Conservation (phyloP, 805 yeast species). For the Cyberlindnera petersonii region DNA sequence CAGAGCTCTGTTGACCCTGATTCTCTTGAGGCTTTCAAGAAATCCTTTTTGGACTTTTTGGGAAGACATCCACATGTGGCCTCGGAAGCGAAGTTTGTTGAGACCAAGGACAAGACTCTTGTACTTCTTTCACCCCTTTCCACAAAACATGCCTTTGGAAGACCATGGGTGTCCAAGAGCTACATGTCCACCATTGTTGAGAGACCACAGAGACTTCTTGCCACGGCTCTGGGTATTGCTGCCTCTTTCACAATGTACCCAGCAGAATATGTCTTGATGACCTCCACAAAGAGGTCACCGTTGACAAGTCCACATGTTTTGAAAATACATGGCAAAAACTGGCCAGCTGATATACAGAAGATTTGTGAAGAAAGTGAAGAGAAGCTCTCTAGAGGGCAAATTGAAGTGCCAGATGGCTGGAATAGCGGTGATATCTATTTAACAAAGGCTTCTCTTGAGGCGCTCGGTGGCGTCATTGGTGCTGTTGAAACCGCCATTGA, state of each 20-base stretch:
- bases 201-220: slow-evolving; percentile 74
- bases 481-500: slow-evolving; percentile 73
- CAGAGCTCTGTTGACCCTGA: slow-evolving; percentile 17
- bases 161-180: slow-evolving; percentile 71
- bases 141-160: slow-evolving; percentile 65
- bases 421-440: slow-evolving; percentile 79
- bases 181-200: slow-evolving; percentile 71
- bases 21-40: slow-evolving; percentile 37
- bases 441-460: slow-evolving; percentile 59
- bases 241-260: slow-evolving; percentile 72
- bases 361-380: slow-evolving; percentile 56
- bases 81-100: slow-evolving; percentile 32
- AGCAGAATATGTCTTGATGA: slow-evolving; percentile 46
- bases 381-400: slow-evolving; percentile 46
- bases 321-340: slow-evolving; percentile 67
- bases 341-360: slow-evolving; percentile 59
- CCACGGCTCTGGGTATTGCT: slow-evolving; percentile 73
- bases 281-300: slow-evolving; percentile 45
- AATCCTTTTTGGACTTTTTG: slow-evolving; percentile 42
- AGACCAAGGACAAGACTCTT: slow-evolving; percentile 47
- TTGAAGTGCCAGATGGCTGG: slow-evolving; percentile 82
- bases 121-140: slow-evolving; percentile 67
- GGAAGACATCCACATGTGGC: slow-evolving; percentile 36
- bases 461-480: slow-evolving; percentile 74
- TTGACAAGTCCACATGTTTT: slow-evolving; percentile 56